phyloP scores from a whole-genome alignment of 129 eudicot species.

The Flaveria ramosissima region DNA sequence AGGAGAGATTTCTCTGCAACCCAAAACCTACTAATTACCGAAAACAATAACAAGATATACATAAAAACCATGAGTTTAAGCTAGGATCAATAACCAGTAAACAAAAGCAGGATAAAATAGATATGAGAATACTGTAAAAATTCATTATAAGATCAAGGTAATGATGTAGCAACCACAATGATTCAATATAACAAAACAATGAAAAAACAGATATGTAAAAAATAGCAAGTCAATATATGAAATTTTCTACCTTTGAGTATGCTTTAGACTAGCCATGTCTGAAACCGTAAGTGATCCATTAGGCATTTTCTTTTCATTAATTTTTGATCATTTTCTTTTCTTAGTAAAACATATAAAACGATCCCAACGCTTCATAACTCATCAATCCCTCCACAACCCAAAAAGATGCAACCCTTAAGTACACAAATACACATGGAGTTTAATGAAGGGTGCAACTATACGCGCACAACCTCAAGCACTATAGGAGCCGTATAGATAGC shows the following conservation, averaged over 20 bases:
- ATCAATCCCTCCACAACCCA: neutral
- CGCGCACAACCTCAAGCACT: too few relatives aligned
- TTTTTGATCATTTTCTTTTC: neutral
- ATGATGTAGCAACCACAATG: neutral
- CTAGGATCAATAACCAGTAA: slow-evolving; percentile 6
- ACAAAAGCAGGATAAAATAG: too few relatives aligned
- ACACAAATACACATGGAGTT: neutral
- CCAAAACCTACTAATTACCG: slow-evolving; percentile 74
- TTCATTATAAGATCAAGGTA: neutral
- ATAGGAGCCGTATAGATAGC: too few relatives aligned
- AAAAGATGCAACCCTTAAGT: slow-evolving; percentile 1
- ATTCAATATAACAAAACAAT: neutral
- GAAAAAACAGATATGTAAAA: neutral
- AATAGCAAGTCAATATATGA: neutral
- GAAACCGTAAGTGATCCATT: neutral
- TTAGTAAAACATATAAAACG: neutral
- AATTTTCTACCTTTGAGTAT: neutral
- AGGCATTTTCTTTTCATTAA: neutral
- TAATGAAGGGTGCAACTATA: neutral
- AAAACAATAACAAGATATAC: slow-evolving; percentile 41
- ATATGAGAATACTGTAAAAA: neutral
- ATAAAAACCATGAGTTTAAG: slow-evolving; percentile 31
- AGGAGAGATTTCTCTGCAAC: slow-evolving; percentile 65
- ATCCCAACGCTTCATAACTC: neutral
- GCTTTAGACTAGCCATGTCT: neutral